Evolutionary conservation across 202 grass and related monocot species (phyloP), one percentile per base, ranked within the genome.

Genomic region (Zizania palustris): DNA sequence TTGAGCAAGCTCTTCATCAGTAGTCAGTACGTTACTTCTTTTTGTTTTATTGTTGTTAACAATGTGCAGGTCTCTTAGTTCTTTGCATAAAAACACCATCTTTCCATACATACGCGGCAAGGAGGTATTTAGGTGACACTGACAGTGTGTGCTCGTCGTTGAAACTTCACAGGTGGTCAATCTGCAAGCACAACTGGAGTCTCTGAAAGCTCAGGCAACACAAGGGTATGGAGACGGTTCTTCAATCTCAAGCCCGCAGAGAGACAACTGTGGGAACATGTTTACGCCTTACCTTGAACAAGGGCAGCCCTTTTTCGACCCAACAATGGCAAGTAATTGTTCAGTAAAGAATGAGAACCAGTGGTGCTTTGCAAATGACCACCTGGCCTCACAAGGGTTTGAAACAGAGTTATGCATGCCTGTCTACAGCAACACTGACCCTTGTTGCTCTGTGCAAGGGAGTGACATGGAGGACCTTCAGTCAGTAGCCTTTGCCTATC

Each of bases 141-240:
- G 44, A 90, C 21, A 75, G 11, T 41, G 19, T 9, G 40, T 56
- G 50, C 43, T 76, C 11, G 60, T 35, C 63, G 22, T 77, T 73
- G 53, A 68, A 40, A 34, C 61, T 78, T 53, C 16, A 33, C 59
- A 97, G 93, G 90, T 97, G 34, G 83, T 97, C 48, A 86, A 53
- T 85, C 81, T 97, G 69, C 87, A 97, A 93, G 90, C 93, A 77
- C 87, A 97, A 82, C 46, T 97, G 40, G 82, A 89, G 38, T 86
- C 73, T 74, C 70, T 86, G 15, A 97, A 80, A 85, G 45, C 49
- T 69, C 85, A 90, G 81, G 73, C 79, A 82, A 67, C 58, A 75
- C 73, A 86, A 72, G 62, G 76, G 28, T 73, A 80, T 38, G 69
- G 41, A 67, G 78, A 88, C 48, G 77, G 42, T 45, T 82, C 54